Percentiles rank a stretch among this genome's conserved stretches.
Conservation (phyloP, 768 basidiomycete species). For the Boletus fagicola region DNA sequence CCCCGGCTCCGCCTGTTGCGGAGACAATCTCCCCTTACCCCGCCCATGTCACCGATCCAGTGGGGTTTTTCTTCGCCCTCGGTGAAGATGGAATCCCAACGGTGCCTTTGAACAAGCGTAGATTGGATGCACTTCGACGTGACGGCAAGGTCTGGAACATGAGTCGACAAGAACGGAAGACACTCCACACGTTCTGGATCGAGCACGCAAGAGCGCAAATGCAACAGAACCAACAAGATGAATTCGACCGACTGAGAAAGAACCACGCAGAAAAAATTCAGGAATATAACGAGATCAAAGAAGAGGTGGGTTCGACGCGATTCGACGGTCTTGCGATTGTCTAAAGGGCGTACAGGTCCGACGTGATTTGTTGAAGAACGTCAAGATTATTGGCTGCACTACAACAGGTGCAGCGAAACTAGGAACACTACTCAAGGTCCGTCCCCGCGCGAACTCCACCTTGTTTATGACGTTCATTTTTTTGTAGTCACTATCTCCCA, state of each 20-base stretch:
- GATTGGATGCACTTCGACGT: slow-evolving; percentile 37
- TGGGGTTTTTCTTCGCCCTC: slow-evolving; percentile 38
- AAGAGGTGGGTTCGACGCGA: slow-evolving; percentile 45
- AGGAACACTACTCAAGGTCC: slow-evolving; percentile 53
- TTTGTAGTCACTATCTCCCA: slow-evolving; percentile 53
- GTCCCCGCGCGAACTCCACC: background rate
- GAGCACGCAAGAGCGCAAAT: slow-evolving; percentile 36
- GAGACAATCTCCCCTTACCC: background rate
- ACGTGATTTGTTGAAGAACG: slow-evolving; percentile 49
- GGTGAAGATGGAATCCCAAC: slow-evolving; percentile 38
- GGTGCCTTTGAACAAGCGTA: slow-evolving; percentile 38
- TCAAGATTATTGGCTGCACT: slow-evolving; percentile 72
- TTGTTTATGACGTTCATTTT: background rate
- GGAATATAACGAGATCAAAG: slow-evolving; percentile 40
- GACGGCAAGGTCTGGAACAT: slow-evolving; percentile 50
- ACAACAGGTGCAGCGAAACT: slow-evolving; percentile 79
- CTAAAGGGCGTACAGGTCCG: slow-evolving; percentile 42
- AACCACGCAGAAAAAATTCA: slow-evolving; percentile 41
- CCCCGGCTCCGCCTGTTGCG: background rate
- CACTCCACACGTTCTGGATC: slow-evolving; percentile 48
- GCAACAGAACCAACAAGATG: slow-evolving; percentile 31
- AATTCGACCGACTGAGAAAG: slow-evolving; percentile 44
- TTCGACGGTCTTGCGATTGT: background rate
- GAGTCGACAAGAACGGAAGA: slow-evolving; percentile 47
- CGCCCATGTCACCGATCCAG: slow-evolving; percentile 26